Base-by-base conservation (phyloP, 179 eudicot genomes). In the Spinacia oleracea region DNA sequence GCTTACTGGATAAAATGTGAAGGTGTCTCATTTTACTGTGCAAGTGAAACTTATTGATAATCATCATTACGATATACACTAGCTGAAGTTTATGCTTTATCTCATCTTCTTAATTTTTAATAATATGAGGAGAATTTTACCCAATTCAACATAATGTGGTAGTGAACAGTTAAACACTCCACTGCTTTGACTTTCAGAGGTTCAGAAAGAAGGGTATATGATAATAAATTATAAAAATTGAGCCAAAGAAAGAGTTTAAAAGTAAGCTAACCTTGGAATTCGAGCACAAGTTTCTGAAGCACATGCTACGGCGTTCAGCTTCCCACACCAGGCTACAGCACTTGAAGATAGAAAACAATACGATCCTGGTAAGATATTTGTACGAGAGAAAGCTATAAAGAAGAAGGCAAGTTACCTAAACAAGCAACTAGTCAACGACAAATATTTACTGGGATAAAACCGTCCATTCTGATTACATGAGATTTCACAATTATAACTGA, bases 241-340 rank as follows among this genome's bases (percentile, higher is more conserved):
- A 56, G 74, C 53, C 7, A 60, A 58, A 46, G 12, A 80, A 4
- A 64, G 42, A 50, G 25, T 31, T 21, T 59, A 51, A 21, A 46
- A 51, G 48, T 40, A 42, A 72, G 64, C 91, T 82, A 77, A 95
- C 98, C 98, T 91, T 66, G 98, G 98, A 76, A 95, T 95, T 84
- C 98, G 90, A 45, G 98, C 98, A 89, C 98, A 95, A 31, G 97
- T 95, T 87, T 95, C 98, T 71, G 98, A 87, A 72, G 98, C 98
- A 88, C 97, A 95, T 32, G 98, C 98, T 78, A 95, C 86, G 68
- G 97, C 91, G 74, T 95, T 95, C 80, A 95, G 88, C 92, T 91
- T 95, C 66, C 98, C 98, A 64, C 98, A 95, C 98, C 98, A 95
- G 70, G 98, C 93, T 87, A 95, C 97, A 80, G 97, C 97, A 84